Conservation (phyloP, 2,329 filamentous ascomycete species). For the Lachnellula cervina region DNA sequence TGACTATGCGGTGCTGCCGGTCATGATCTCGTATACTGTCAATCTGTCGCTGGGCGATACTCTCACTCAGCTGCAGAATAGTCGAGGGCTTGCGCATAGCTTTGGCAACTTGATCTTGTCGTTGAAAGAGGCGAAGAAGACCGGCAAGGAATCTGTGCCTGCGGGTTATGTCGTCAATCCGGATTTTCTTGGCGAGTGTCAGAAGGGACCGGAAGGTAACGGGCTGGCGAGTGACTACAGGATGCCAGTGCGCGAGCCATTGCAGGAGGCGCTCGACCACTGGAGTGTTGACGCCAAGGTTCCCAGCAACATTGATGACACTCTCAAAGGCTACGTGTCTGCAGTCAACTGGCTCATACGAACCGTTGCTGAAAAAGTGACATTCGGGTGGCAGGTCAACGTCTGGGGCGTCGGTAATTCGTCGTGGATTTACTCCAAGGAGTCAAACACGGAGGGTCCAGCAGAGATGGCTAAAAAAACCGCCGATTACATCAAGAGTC, state of each 20-base stretch:
- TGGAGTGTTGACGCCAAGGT: background rate
- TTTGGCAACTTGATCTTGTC: background rate
- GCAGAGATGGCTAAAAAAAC: background rate
- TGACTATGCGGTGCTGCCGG: background rate
- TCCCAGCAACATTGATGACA: background rate
- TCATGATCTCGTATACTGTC: background rate
- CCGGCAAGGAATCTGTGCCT: background rate
- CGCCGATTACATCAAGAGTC: background rate
- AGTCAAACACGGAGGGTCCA: background rate
- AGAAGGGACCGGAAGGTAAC: background rate
- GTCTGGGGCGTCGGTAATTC: background rate
- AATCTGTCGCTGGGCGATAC: background rate
- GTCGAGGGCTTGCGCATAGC: background rate
- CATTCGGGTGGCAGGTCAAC: background rate
- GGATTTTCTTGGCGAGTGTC: background rate
- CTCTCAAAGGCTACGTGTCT: background rate
- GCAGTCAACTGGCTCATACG: background rate
- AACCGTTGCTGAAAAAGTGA: background rate
- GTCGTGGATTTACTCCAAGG: background rate
- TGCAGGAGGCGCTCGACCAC: background rate
- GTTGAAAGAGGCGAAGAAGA: background rate
- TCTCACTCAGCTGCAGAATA: background rate
- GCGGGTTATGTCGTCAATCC: background rate
- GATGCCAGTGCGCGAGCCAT: background rate
- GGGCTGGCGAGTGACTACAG: background rate